Conservation (phyloP, 2,329 filamentous ascomycete genomes). For the Helicocarpus griseus region DNA sequence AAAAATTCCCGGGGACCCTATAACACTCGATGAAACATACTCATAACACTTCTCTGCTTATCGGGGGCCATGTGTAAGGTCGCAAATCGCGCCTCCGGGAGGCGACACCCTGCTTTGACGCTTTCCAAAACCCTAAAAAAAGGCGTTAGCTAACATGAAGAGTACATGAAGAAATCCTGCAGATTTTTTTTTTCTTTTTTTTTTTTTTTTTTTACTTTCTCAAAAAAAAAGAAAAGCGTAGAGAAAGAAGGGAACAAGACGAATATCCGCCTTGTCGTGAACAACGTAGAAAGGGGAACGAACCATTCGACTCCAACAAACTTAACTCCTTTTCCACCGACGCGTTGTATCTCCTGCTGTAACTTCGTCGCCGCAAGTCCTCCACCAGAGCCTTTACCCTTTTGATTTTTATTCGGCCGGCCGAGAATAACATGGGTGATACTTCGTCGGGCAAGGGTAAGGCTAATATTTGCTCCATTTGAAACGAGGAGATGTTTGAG, state of each 20-base stretch:
- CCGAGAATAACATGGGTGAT: conserved; percentile 85
- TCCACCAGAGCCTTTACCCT: conserved; percentile 51
- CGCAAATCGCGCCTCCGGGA: conserved; percentile 65
- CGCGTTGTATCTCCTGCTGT: conserved; percentile 64
- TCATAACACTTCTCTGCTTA: conserved; percentile 56
- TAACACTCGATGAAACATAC: conserved; percentile 30
- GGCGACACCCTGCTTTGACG: conserved; percentile 61
- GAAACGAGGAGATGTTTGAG: conserved; percentile 67
- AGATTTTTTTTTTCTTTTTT: too few species aligned
- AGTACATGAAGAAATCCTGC: not conserved
- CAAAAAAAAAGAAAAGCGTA: too few species aligned
- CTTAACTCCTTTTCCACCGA: conserved; percentile 61
- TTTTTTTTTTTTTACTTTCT: too few species aligned
- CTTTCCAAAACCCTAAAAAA: conserved; percentile 65
- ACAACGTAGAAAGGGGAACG: conserved; percentile 16
- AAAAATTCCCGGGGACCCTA: not conserved
- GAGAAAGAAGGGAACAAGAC: too few species aligned
- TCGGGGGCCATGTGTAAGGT: conserved; percentile 52
- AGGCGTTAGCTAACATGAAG: conserved; percentile 12
- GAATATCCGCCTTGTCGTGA: conserved; percentile 4
- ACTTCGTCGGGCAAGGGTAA: conserved; percentile 58
- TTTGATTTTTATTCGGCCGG: conserved; percentile 34
- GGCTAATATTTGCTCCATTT: conserved; percentile 63
- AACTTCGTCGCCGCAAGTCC: conserved; percentile 69
- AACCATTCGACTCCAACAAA: conserved; percentile 77